Percentiles rank a stretch among this genome's conserved stretches.
Conservation (phyloP, 1,284 basidiomycete species). For the Microbotryum intermedium region DNA sequence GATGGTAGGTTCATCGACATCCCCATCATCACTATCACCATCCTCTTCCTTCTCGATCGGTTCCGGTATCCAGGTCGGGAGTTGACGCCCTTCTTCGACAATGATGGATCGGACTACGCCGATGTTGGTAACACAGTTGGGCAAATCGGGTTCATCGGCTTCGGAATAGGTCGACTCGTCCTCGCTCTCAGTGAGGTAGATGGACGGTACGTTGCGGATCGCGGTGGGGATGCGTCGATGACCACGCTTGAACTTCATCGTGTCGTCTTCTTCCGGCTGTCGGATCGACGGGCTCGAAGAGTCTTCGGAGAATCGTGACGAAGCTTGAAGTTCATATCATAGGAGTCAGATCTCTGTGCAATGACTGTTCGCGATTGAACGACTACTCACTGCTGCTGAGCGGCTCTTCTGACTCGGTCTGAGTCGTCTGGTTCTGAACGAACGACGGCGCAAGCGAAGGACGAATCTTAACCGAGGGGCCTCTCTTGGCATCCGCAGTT, state of each 20-base stretch:
- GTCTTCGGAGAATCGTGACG: too few relatives aligned
- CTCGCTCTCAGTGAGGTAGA: conserved; percentile 16
- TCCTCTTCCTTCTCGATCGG: conserved; percentile 1
- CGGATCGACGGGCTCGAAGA: too few relatives aligned
- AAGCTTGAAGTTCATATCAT: too few relatives aligned
- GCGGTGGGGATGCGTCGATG: conserved; percentile 26
- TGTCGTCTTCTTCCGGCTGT: background rate
- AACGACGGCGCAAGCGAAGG: background rate
- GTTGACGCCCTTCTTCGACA: conserved; percentile 11
- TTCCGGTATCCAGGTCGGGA: conserved; percentile 15
- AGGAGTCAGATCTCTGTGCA: too few relatives aligned
- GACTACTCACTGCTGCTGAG: too few relatives aligned
- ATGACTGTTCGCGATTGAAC: too few relatives aligned
- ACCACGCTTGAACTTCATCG: conserved; percentile 10
- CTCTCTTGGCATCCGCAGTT: too few relatives aligned
- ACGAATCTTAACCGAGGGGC: background rate
- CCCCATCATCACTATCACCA: conserved; percentile 2
- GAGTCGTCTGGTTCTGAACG: background rate
- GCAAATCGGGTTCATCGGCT: conserved; percentile 1
- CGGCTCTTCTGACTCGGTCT: too few relatives aligned
- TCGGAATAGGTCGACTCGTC: conserved; percentile 9
- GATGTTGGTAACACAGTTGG: background rate
- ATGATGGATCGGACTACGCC: conserved; percentile 17
- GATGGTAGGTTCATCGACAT: conserved; percentile 26
- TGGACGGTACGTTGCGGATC: conserved; percentile 19